Evolutionary conservation across 768 basidiomycete species (phyloP), one percentile per base, ranked within the genome.

Genomic region (Mycena albidolilacea): DNA sequence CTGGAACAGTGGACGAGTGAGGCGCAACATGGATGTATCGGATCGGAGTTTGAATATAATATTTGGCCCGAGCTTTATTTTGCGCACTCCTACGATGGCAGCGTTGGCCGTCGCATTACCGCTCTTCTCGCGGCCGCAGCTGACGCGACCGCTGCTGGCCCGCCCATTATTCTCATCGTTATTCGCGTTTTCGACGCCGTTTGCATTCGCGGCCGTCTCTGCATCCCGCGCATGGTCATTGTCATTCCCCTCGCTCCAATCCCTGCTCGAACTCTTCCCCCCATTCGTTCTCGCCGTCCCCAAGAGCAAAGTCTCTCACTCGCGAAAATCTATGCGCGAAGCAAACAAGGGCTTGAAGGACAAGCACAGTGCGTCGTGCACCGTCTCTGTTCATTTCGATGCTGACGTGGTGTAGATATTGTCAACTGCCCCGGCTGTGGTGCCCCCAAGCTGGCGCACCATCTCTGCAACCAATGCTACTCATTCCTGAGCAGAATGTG

Each of bases 341-440:
- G 93, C 97, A 17, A 96, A 97, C 82, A 99, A 99, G 82, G 96
- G 97, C 1, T 84, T 98, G 78, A 95, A 97, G 81, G 97, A 98
- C 83, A 97, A 96, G 82, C 91, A 91, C 72, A 96, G 97, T 96
- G 78, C 72, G 91, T 83, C 9, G 11, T 23, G 41, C 1, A 63
- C 35, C 38, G 60, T 21, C 35, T 74, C 30, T 59, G 19, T 61
- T 41, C 54, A 75, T 50, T 71, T 54, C 52, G 23, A 9, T 37
- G 19, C 60, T 44, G 38, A 52, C 38, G 41, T 63, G 69, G 78
- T 44, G 76, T 71, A 99, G 97, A 97, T 80, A 90, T 99, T 75
- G 94, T 95, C 71, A 90, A 92, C 75, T 99, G 97, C 79, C 91
- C 95, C n/a, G 94, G 90, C 35, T 98, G 97, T 77, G 97, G 97